Evolutionary conservation across 2,329 filamentous ascomycete species (phyloP), one percentile per base, ranked within the genome.

Genomic region (Whalleya microplaca): DNA sequence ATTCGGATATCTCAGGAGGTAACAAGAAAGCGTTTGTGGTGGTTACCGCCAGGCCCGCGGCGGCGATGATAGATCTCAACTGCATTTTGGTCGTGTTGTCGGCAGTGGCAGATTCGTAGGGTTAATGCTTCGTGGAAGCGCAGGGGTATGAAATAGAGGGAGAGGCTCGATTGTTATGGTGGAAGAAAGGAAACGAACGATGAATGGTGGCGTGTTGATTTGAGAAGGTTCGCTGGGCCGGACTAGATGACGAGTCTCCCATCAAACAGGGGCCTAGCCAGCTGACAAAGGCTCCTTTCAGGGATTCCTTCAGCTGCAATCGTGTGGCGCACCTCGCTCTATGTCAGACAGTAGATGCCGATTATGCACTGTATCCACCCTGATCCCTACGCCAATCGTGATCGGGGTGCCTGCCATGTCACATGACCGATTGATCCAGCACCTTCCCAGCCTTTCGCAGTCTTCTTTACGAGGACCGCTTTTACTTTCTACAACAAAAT

Each of bases 41-140:
- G 62, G 72, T 42, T 56, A 70, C 69, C 63, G 67, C 71, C 66
- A 74, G 66, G 51, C 71, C 71, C 53, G 67, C 68, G 59, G 71
- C 71, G 59, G 70, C 64, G 52, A 72, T 56, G 48, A 74, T 53
- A 10, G 71, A 66, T 43, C 62, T 70, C 62, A 73, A 66, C 61
- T 73, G 67, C 71, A 73, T 74, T 16, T 56, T 71, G 50, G 55
- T 48, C 46, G 44, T 53, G 29, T 52, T 43, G 19, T 46, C n/a
- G 21, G 46, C 41, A 52, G 49, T 63, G 55, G 48, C 48, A 21
- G 41, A 53, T 43, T 14, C 46, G 55, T 50, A 55, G 29, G 52
- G 21, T 55, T 55, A 56, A 51, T 57, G 53, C 48, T 62, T 61
- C 59, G 55, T 57, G 12, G 59, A 59, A 59, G 53, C 52, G 55